Conservation (phyloP, 2,329 filamentous ascomycete genomes). For the Fusarium burgessii region DNA sequence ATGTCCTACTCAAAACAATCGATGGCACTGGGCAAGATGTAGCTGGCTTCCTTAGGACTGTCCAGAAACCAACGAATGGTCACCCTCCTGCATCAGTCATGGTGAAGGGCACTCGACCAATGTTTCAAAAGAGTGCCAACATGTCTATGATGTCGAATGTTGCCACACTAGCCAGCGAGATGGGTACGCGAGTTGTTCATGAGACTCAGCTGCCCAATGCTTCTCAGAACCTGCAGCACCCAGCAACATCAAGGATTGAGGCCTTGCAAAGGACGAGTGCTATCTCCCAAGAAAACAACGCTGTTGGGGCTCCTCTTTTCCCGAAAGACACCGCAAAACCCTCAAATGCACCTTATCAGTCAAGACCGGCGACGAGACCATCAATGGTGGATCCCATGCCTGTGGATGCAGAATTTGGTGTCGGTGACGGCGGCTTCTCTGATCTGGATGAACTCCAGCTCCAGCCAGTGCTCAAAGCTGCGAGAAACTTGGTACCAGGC, state of each 20-base stretch:
- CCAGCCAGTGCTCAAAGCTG: constrained; percentile 10
- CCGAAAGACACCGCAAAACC: constrained; percentile 38
- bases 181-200: constrained; percentile 61
- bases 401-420: constrained; percentile 38
- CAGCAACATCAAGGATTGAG: constrained; percentile 29
- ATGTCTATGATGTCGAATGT: constrained; percentile 52
- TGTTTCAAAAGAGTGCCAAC: constrained; percentile 45
- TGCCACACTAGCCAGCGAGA: constrained; percentile 46
- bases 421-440: constrained; percentile 46
- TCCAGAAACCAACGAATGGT: constrained; percentile 26
- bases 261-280: constrained; percentile 35
- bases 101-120: constrained; percentile 60
- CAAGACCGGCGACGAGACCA: constrained; percentile 1
- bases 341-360: constrained; percentile 5
- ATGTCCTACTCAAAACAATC: constrained; percentile 56
- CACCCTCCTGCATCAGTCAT: constrained; percentile 42
- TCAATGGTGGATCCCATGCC: not conserved
- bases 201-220: constrained; percentile 61
- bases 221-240: constrained; percentile 35
- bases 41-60: constrained; percentile 51
- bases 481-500: not conserved
- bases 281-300: constrained; percentile 42
- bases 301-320: constrained; percentile 37
- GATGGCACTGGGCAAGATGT: constrained; percentile 60
- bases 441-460: constrained; percentile 49